Conservation (phyloP, 371 early-diverging fungal genomes). For the Mucor circinelloides region DNA sequence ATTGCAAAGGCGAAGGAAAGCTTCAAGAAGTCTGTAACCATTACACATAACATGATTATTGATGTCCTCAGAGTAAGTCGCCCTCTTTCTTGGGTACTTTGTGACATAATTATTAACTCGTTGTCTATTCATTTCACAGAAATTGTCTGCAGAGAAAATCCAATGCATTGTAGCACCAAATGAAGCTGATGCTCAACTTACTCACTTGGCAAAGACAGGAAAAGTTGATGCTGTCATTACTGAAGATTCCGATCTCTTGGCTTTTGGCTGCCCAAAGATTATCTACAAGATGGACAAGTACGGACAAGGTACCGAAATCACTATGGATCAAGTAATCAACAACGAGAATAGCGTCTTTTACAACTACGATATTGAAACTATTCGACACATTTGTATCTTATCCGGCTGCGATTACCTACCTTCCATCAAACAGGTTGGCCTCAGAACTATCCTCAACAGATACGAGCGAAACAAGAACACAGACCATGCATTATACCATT, state of each 20-base stretch:
- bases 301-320: conserved; percentile 45
- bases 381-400: conserved; percentile 77
- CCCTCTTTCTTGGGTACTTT: neutral
- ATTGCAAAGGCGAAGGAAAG: conserved; percentile 64
- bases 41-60: conserved; percentile 81
- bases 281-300: conserved; percentile 76
- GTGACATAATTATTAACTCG: neutral
- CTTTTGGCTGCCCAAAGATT: conserved; percentile 88
- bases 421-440: conserved; percentile 82
- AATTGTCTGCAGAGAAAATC: conserved; percentile 66
- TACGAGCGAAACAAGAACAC: neutral
- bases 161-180: conserved; percentile 95
- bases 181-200: conserved; percentile 98
- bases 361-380: too few species aligned
- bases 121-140: neutral
- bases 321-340: neutral
- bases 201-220: conserved; percentile 78
- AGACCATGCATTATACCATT: neutral
- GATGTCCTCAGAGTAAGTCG: conserved; percentile 69
- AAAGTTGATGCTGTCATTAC: conserved; percentile 86
- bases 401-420: conserved; percentile 96
- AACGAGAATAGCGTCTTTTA: neutral
- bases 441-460: conserved; percentile 57
- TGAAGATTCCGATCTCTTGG: conserved; percentile 97
- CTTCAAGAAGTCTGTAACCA: conserved; percentile 73